Base-by-base conservation (phyloP, 768 basidiomycete genomes). In the Phlebiopsis gigantea region DNA sequence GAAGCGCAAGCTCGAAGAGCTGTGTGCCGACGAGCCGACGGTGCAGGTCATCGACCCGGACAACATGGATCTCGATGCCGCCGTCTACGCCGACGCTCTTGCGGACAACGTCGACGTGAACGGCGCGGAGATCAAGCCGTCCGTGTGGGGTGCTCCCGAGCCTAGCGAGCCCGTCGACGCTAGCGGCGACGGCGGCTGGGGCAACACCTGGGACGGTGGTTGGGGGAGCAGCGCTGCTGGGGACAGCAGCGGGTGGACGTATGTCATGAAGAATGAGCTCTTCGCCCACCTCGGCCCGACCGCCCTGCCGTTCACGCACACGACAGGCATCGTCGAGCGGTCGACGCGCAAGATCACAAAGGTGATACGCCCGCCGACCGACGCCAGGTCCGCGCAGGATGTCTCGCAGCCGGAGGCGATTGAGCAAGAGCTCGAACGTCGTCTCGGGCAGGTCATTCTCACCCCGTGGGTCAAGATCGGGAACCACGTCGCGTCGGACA, bases 291-390 rank as follows among this genome's bases (percentile, higher is more conserved):
- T 89, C 5, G 88, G 85, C 0, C 80, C 81, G 2, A 81, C 79
- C 12, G 66, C 69, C 5, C 68, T 89, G 31, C 81, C 86, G 0
- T 62, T 79, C 52, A 87, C 87, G 0, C 87, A 89, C 62, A 77
- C 74, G 5, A 74, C 83, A 1, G 86, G 85, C 8, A 69, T 88
- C 47, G 80, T 87, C 52, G 88, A 90, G 69, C 77, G 73, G 30
- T 84, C 84, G 1, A 79, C 84, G 54, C 77, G 88, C 10, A 76
- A 78, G 29, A 72, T 90, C 66, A 74, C 76, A 54, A 69, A 76
- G 9, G 66, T 85, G 59, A 62, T 71, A 1, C 34, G 67, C 71
- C 8, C 79, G 79, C 72, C 14, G 59, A 57, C 54, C 68, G 60
- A 14, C 64, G 66, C 44, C 24, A 58, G 57, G 58, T 59, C 53